A percentile compares a stretch with the other conserved stretches of the same genome.
These are phyloP conservation scores for Gaeumannomyces sp. DNA, from an alignment of 2,329 filamentous ascomycete species.

Conservation along the genomic window DNA sequence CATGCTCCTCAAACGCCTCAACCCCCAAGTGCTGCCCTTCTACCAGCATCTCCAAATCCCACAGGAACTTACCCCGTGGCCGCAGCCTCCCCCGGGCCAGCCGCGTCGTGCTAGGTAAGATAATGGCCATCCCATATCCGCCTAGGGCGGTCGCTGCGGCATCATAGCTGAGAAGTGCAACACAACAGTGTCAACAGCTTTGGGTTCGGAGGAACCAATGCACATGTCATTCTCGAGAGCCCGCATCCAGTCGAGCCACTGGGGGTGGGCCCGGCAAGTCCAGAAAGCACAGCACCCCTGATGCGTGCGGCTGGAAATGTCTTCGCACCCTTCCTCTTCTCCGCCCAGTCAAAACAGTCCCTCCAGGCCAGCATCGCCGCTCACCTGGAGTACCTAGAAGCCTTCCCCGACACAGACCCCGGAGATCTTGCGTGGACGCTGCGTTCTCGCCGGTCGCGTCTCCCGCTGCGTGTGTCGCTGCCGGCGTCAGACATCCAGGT, in stretches of 20 bases:
- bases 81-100: background rate
- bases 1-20: constrained; percentile 23
- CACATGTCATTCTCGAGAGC: constrained; percentile 21
- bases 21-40: constrained; percentile 20
- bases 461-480: too few relatives aligned
- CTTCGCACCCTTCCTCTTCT: background rate
- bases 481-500: too few relatives aligned
- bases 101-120: constrained; percentile 1
- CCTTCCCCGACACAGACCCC: background rate
- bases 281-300: background rate
- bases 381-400: background rate
- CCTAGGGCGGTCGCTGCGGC: constrained; percentile 15
- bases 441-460: too few relatives aligned
- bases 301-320: background rate
- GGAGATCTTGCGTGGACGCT: background rate
- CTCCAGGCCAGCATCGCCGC: background rate
- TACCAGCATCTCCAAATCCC: constrained; percentile 21
- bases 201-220: constrained; percentile 33
- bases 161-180: constrained; percentile 19
- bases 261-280: too few relatives aligned
- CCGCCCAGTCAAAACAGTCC: background rate
- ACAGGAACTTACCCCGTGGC: background rate
- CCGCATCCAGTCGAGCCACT: too few relatives aligned
- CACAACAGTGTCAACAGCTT: constrained; percentile 30
- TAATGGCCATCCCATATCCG: too few relatives aligned